Evolutionary conservation across 768 basidiomycete species (phyloP).

Genomic region (Phaeotremella skinneri): DNA sequence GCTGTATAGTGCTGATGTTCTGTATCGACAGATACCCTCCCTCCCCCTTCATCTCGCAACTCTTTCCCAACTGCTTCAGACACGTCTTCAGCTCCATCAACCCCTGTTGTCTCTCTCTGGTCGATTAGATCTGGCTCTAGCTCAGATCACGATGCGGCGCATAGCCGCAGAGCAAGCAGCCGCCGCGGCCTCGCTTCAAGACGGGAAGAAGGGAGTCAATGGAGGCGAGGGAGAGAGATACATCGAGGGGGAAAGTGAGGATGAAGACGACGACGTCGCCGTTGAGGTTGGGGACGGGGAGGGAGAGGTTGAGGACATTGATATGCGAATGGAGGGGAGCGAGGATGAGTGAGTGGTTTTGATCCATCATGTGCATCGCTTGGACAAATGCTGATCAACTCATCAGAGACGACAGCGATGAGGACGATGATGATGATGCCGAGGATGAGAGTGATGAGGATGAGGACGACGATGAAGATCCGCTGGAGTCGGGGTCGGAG

Average conservation of each 20-base stretch:
- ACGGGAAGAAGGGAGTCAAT: conserved; percentile 45
- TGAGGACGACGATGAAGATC: conserved; percentile 55
- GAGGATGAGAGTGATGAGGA: conserved; percentile 69
- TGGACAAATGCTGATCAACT: neutral
- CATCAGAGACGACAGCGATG: conserved; percentile 8
- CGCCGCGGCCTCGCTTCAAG: conserved; percentile 15
- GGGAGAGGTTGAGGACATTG: conserved; percentile 48
- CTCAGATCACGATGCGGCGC: conserved; percentile 85
- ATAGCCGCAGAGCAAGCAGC: conserved; percentile 59
- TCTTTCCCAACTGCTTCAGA: conserved; percentile 71
- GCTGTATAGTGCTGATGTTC: conserved; percentile 16
- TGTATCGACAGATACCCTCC: conserved; percentile 71
- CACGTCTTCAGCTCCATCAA: conserved; percentile 76
- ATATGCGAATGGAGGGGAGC: conserved; percentile 29
- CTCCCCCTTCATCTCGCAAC: conserved; percentile 81
- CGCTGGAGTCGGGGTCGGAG: conserved; percentile 36
- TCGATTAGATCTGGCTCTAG: conserved; percentile 85
- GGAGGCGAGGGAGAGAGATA: conserved; percentile 82
- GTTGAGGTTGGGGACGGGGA: conserved; percentile 45
- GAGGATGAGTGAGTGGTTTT: conserved; percentile 15
- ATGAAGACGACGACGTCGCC: conserved; percentile 57
- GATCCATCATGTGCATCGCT: neutral
- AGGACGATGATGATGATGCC: conserved; percentile 55
- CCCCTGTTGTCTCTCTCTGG: conserved; percentile 82
- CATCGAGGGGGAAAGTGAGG: conserved; percentile 61